Evolutionary conservation across 129 eudicot species (phyloP).

Genomic region (sunflower (Helianthus annuus)): HanXRQr2.0-SUNRISE NC_035443.2:2471885-2472384

Average conservation of each 20-base stretch:
- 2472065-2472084: neutral
- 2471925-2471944: slow-evolving; percentile 4
- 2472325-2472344: no score
- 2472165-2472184: neutral
- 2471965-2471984: slow-evolving; percentile 4
- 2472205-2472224: no score
- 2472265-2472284: no score
- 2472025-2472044: neutral
- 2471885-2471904: no score
- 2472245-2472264: no score
- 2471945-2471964: neutral
- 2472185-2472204: neutral
- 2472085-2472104: neutral
- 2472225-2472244: no score
- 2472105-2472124: neutral
- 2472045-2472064: neutral
- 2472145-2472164: neutral
- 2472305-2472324: no score
- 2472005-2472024: neutral
- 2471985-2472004: neutral
- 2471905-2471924: neutral
- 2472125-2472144: neutral
- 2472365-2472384: no score
- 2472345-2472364: no score
- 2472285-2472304: no score